Evolutionary conservation across 169 alveolate species (phyloP).

Genomic region (Eimeria sp.): DNA sequence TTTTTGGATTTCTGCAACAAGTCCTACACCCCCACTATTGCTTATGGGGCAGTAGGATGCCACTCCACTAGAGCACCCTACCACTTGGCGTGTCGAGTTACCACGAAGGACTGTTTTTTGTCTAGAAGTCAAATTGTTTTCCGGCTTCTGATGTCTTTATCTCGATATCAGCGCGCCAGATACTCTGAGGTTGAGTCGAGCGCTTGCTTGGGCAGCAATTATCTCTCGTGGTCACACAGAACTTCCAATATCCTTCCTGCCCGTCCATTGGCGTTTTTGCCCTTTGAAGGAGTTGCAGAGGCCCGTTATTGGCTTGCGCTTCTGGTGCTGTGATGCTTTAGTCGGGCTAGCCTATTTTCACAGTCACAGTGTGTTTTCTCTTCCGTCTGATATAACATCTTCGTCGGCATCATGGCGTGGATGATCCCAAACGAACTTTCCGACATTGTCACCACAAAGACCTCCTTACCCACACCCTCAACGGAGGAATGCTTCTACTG

Average conservation of each 20-base stretch:
- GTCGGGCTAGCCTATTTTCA: background rate
- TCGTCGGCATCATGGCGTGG: constrained; percentile 59
- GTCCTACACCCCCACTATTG: background rate
- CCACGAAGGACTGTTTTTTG: background rate
- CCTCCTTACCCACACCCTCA: constrained; percentile 74
- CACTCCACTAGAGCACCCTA: constrained; percentile 11
- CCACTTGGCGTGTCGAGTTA: background rate
- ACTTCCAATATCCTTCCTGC: background rate
- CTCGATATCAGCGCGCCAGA: background rate
- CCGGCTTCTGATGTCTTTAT: background rate
- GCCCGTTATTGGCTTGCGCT: background rate
- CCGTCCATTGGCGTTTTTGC: background rate
- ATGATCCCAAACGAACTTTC: constrained; percentile 62
- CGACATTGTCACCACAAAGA: background rate
- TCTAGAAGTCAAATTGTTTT: background rate
- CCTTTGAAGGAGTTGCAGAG: background rate
- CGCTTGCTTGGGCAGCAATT: background rate
- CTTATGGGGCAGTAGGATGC: background rate
- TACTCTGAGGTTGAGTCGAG: background rate
- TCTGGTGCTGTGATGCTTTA: background rate
- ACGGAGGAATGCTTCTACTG: constrained; percentile 72
- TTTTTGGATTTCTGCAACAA: background rate
- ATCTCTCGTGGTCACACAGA: background rate
- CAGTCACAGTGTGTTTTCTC: background rate
- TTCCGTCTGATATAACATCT: background rate